Evolutionary conservation across 768 basidiomycete species (phyloP).

Genomic region (Tulasnella sp.): DNA sequence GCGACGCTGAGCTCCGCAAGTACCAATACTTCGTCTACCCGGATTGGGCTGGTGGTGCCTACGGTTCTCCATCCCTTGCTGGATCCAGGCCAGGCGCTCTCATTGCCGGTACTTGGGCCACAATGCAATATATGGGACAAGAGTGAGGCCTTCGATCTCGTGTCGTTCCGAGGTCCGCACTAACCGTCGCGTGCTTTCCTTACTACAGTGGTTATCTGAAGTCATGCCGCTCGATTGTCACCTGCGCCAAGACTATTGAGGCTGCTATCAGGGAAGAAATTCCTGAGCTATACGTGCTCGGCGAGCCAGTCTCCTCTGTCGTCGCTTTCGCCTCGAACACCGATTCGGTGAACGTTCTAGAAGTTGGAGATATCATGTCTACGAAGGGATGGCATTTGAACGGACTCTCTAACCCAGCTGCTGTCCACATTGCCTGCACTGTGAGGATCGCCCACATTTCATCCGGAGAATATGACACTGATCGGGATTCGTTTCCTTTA

Average conservation of each 20-base stretch:
- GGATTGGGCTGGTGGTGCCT: conserved; percentile 85
- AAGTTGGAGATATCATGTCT: conserved; percentile 88
- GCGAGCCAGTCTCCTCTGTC: conserved; percentile 86
- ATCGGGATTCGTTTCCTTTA: conserved; percentile 42
- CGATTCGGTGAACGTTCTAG: conserved; percentile 68
- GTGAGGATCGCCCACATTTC: conserved; percentile 50
- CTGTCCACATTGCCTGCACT: conserved; percentile 92
- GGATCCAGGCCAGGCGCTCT: conserved; percentile 93
- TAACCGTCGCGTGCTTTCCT: not conserved
- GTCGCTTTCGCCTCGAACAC: conserved; percentile 81
- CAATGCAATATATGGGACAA: conserved; percentile 90
- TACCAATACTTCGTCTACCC: conserved; percentile 88
- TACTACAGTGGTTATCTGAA: conserved; percentile 75
- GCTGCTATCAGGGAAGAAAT: conserved; percentile 66
- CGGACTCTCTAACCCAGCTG: conserved; percentile 74
- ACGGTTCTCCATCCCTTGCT: conserved; percentile 85
- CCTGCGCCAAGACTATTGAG: conserved; percentile 70
- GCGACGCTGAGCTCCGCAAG: conserved; percentile 68
- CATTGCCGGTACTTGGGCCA: conserved; percentile 95
- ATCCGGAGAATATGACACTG: not conserved
- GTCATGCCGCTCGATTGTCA: conserved; percentile 83
- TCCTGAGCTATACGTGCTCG: conserved; percentile 85
- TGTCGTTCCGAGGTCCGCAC: not conserved
- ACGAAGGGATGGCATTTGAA: conserved; percentile 91
- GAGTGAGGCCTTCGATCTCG: conserved; percentile 56